Base-by-base conservation (phyloP, 164 flowering plant genomes). In the Brasenia schreberi region DNA sequence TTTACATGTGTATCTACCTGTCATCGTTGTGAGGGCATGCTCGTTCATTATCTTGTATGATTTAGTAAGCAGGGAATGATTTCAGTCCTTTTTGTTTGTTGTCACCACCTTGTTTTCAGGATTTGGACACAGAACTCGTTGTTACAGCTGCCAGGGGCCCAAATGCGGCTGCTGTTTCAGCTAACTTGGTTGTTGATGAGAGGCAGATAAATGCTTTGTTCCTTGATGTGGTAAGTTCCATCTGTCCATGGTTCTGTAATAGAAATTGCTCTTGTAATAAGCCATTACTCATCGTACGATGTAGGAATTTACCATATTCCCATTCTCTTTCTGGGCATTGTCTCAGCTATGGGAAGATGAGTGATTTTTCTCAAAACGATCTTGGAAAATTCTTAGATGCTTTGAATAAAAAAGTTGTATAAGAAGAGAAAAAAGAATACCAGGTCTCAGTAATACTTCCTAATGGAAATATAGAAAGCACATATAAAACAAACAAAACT, bases 181-280 rank as follows among this genome's bases (percentile, higher is more conserved):
- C 94, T 45, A 90, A 89, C 75, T 16, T 93, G 52, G 73, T 84
- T 42, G 84, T 89, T 68, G 97, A 90, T 75, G 97, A 93, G 77
- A 83, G 92, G 78, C 96, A 90, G 76, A 93, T 93, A 94, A 90
- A 93, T 81, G 94, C 94, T 17, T 82, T 93, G 62, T 93, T 90
- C 74, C 87, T 93, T 69, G 97, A 93, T 75, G 81, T 93, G 91
- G 98, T 93, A 81, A 85, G 84, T 45, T 45, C 53, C 53, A 2
- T 45, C 53, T 45, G 7, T 12, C 53, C 7, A 2, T 45, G 53
- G 11, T 5, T 45, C 53, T 7, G 5, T 45, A 45, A 7, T 12
- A 12, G 53, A 12, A 45, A 12, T 45, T 45, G 53, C 53, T 45
- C 53, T 45, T 45, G 53, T 12, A 12, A 45, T 45, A 45, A 45